Base-by-base conservation (phyloP, 257 asterid genomes). In the Gentiana macrophylla region DNA sequence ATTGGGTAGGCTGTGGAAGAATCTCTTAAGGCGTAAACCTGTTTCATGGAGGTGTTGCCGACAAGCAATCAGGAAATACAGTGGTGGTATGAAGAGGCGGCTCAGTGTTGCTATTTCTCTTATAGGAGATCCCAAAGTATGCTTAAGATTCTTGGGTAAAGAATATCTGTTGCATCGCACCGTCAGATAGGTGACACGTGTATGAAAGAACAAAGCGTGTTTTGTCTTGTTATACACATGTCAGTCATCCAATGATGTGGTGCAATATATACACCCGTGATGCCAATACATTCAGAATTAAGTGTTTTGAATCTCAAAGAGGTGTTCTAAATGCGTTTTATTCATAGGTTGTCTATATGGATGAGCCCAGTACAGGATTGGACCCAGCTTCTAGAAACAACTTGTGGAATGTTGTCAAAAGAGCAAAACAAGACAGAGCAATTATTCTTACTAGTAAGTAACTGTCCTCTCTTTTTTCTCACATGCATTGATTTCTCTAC, bases 21-120 rank as follows among this genome's bases (percentile, higher is more conserved):
- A 70, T 92, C 99, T 57, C 83, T 92, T 10, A 81, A 78, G 82
- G 93, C 55, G 95, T 92, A 52, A 92, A 92, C 72, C 72, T 92
- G 51, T 92, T 75, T 74, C 71, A 88, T 35, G 97, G 97, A 32
- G 95, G 91, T 12, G 94, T 92, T 68, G 95, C 93, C 7, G 99
- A 92, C 69, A 92, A 85, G 80, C 84, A 79, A 77, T 75, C 94
- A 4, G 79, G 61, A 88, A 92, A 68, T 92, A 85, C 58, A 92
- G 99, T 64, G 99, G 99, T 69, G 99, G 97, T 63, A 92, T 92
- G 99, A 92, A 92, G 79, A 85, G 99, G 87, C 83, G 99, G 80
- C 99, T 88, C 47, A 92, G 99, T 32, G 99, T 92, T 35, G 98
- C 99, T 52, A 88, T 92, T 71, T 92, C 99, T 35, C 82, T 92